Evolutionary conservation across 2,329 filamentous ascomycete genomes (phyloP).

Genomic region (Cercospora canescens): DNA sequence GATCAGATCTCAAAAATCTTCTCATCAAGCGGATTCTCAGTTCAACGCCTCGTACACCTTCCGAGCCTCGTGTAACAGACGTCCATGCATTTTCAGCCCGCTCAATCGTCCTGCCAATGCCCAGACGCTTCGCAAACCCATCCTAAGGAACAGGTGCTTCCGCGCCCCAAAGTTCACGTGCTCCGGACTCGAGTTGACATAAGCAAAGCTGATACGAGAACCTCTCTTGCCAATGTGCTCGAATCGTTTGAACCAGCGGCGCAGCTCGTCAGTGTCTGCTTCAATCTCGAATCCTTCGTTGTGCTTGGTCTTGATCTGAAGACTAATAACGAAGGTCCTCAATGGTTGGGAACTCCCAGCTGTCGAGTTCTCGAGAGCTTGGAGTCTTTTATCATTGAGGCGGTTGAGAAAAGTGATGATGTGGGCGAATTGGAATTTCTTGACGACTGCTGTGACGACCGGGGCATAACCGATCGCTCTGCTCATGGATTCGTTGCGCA

Average conservation of each 20-base stretch:
- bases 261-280: background rate
- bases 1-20: background rate
- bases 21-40: background rate
- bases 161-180: background rate
- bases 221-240: background rate
- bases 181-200: background rate
- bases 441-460: background rate
- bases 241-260: background rate
- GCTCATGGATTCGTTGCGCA: conserved; percentile 11
- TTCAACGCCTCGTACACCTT: background rate
- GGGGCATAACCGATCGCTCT: background rate
- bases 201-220: background rate
- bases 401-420: conserved; percentile 14
- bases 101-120: background rate
- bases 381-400: background rate
- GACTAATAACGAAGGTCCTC: background rate
- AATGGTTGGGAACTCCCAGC: background rate
- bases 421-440: conserved; percentile 10
- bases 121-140: background rate
- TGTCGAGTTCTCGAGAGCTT: background rate
- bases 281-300: background rate
- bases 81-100: background rate
- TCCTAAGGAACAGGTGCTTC: background rate
- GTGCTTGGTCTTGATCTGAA: background rate
- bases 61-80: background rate